These are phyloP conservation scores for Fusarium sororula DNA, from an alignment of 2,329 filamentous ascomycete genomes.

Conservation along the genomic window DNA sequence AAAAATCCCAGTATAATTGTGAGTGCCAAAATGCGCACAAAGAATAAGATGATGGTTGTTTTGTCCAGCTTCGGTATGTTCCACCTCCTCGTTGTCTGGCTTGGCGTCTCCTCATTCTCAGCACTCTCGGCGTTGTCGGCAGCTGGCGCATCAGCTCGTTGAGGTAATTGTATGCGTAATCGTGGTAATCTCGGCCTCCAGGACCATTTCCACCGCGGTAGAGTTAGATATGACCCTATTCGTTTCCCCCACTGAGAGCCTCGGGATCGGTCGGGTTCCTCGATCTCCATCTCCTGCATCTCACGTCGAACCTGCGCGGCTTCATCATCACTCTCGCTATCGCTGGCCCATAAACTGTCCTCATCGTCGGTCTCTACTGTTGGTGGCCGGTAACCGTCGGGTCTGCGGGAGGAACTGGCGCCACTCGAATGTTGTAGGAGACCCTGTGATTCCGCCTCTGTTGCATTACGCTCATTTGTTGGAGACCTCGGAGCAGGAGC, in stretches of 20 bases:
- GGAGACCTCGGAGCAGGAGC: conserved; percentile 44
- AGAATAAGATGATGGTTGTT: conserved; percentile 64
- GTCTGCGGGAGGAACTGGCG: conserved; percentile 54
- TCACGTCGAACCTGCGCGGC: conserved; percentile 78
- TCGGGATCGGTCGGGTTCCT: conserved; percentile 66
- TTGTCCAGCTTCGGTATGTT: conserved; percentile 53
- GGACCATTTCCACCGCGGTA: conserved; percentile 64
- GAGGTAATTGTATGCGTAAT: conserved; percentile 59
- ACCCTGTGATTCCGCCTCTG: conserved; percentile 80
- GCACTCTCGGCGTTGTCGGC: conserved; percentile 39
- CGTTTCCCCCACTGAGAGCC: conserved; percentile 64
- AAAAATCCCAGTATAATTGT: conserved; percentile 79
- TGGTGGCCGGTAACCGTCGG: conserved; percentile 76
- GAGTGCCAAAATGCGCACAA: conserved; percentile 79
- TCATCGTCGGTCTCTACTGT: conserved; percentile 83
- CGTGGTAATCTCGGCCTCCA: conserved; percentile 64
- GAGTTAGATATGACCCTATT: conserved; percentile 61
- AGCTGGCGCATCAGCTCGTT: conserved; percentile 44
- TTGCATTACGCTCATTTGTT: conserved; percentile 67
- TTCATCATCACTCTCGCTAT: conserved; percentile 59
- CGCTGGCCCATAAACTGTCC: conserved; percentile 62
- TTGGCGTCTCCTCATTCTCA: conserved; percentile 41
- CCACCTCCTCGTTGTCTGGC: conserved; percentile 36
- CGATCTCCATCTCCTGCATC: conserved; percentile 89
- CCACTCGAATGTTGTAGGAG: conserved; percentile 68